A percentile compares a stretch with the other conserved stretches of the same genome.
phyloP scores from a whole-genome alignment of 768 basidiomycete genomes.

The Suillus occidentalis region DNA sequence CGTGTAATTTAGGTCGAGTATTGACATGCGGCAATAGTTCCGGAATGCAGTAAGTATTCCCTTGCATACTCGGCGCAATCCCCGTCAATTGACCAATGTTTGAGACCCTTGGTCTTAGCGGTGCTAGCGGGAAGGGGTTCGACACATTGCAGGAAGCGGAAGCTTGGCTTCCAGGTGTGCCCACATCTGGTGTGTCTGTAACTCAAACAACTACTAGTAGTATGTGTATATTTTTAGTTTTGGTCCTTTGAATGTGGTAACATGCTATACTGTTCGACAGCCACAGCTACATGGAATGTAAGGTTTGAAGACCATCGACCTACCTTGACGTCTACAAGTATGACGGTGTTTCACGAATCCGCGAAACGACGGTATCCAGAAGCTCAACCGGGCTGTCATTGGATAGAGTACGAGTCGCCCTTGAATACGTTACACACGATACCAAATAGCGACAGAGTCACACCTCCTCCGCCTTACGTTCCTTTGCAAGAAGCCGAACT shows the following conservation, averaged over 20 bases:
- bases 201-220: slow-evolving; percentile 10
- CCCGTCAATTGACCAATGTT: not conserved
- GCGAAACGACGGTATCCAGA: not conserved
- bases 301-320: not conserved
- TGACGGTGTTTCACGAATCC: not conserved
- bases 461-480: not conserved
- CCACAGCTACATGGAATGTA: not conserved
- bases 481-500: not conserved
- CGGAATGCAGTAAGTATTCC: slow-evolving; percentile 21
- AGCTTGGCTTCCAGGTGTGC: slow-evolving; percentile 20
- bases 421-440: not conserved
- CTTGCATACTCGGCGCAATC: not conserved
- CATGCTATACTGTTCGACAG: not conserved
- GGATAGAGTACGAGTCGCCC: not conserved
- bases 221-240: slow-evolving; percentile 19
- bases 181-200: slow-evolving; percentile 12
- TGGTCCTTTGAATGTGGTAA: not conserved
- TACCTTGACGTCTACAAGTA: slow-evolving; percentile 8
- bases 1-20: not conserved
- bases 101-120: slow-evolving; percentile 31
- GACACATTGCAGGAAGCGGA: slow-evolving; percentile 29
- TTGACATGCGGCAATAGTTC: slow-evolving; percentile 17
- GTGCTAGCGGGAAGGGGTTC: slow-evolving; percentile 33
- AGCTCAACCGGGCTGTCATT: not conserved
- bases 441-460: not conserved